Evolutionary conservation across 176 grass and related monocot species (phyloP), one percentile per base, ranked within the genome.

Genomic region (Bromus sterilis): DNA sequence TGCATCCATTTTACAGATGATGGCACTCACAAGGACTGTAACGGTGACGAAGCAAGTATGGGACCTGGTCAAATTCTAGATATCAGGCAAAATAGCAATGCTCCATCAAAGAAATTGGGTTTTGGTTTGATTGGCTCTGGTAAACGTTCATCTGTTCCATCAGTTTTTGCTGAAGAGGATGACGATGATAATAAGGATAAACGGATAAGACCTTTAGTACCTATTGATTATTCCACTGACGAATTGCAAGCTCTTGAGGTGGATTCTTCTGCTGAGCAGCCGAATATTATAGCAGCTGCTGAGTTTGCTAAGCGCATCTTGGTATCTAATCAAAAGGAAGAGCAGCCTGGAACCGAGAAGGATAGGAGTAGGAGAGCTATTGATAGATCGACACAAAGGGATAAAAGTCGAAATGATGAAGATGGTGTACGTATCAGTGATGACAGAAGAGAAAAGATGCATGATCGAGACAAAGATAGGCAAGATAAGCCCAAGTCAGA

Each of bases 201-300:
- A 76, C 81, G 81, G 80, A 87, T 88, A 80, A 83, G 97, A 88
- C 91, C 93, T 62, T 86, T 99, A 74, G 93, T 99, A 32, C 97
- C 97, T 59, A 99, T 99, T 11, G 97, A 99, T 86, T 99, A 99
- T 78, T 92, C 97, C 34, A 93, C 85, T 11, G 97, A 99, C 49
- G 97, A 99, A 70, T 73, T 99, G 21, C 93, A 99, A 71, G 83
- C 89, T 84, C 82, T 99, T 80, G 93, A 87, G 33, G 36, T 60
- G 25, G 87, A 91, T 88, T 75, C 89, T 87, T 86, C 76, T 78
- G 41, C 82, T 51, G 76, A 70, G 16, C 85, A 84, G 55, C 68
- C 78, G 62, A 94, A 97, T 87, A 86, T 94, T 49, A 64, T 82
- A 63, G 92, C 92, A 41, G 95, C 95, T 79, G 84, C 95, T 83